A percentile compares a stretch with the other conserved stretches of the same genome.
Conservation (phyloP, 1,284 basidiomycete species). For the Fomitopsis palustris region DNA sequence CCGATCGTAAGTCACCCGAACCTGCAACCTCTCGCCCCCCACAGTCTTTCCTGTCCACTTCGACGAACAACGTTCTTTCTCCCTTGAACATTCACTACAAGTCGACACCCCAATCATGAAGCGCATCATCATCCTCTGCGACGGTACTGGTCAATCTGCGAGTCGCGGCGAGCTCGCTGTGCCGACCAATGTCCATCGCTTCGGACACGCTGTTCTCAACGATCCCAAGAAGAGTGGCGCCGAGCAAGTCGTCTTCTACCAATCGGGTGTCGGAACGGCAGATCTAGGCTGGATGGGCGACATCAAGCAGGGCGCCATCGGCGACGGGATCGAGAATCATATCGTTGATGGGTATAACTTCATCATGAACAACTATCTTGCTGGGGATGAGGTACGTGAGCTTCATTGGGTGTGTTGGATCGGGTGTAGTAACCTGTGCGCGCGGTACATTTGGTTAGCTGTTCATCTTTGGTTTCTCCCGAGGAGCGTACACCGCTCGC, state of each 20-base stretch:
- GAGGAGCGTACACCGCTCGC: not conserved
- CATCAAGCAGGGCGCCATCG: not conserved
- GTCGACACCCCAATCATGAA: too few species aligned
- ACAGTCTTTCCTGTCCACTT: too few species aligned
- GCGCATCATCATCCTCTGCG: not conserved
- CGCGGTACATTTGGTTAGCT: not conserved
- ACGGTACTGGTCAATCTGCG: not conserved
- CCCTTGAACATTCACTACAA: too few species aligned
- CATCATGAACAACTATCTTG: not conserved
- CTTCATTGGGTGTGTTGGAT: not conserved
- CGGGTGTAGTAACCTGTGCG: not conserved
- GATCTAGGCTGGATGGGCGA: not conserved
- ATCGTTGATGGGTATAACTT: not conserved
- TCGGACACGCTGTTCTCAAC: not conserved
- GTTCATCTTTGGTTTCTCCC: not conserved
- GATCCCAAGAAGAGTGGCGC: not conserved
- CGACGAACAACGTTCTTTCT: too few species aligned
- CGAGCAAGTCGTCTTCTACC: not conserved
- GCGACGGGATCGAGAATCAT: not conserved
- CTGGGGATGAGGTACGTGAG: not conserved
- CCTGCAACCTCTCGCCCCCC: too few species aligned
- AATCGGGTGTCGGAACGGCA: not conserved
- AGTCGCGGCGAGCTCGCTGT: not conserved
- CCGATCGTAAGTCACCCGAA: too few species aligned
- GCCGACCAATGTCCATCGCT: not conserved